These are phyloP conservation scores for Nitzschia sp. DNA, from an alignment of 108 stramenopile species.

Conservation along the genomic window DNA sequence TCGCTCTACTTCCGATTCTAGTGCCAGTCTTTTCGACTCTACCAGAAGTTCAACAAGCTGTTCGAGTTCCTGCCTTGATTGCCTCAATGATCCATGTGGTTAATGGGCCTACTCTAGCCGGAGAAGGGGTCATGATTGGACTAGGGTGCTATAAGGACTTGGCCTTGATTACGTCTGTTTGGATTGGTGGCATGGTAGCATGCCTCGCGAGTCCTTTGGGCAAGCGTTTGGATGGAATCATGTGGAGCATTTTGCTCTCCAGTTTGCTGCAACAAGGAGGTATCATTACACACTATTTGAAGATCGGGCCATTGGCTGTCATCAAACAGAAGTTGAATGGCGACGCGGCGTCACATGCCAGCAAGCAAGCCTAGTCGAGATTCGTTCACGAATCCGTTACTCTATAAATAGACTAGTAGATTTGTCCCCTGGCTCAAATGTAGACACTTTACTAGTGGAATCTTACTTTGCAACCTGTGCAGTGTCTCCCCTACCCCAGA, in stretches of 20 bases:
- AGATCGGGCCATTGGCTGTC: constrained; percentile 58
- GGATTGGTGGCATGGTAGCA: constrained; percentile 54
- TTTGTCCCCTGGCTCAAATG: too few relatives aligned
- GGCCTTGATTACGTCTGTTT: constrained; percentile 56
- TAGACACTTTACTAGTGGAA: too few relatives aligned
- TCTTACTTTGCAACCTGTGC: too few relatives aligned
- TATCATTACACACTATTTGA: constrained; percentile 65
- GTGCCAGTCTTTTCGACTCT: constrained; percentile 76
- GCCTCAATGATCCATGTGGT: constrained; percentile 68
- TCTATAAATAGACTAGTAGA: too few relatives aligned
- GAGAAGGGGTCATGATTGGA: constrained; percentile 82
- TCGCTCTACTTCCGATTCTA: constrained; percentile 50
- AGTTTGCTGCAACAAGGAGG: constrained; percentile 58
- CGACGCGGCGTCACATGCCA: too few relatives aligned
- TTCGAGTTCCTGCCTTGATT: constrained; percentile 62
- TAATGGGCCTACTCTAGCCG: constrained; percentile 77
- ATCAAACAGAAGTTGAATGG: constrained; percentile 18
- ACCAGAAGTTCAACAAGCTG: constrained; percentile 71
- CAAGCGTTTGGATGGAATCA: constrained; percentile 64
- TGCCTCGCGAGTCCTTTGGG: constrained; percentile 62
- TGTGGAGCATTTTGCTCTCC: constrained; percentile 62
- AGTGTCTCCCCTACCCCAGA: too few relatives aligned
- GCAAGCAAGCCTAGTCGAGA: too few relatives aligned
- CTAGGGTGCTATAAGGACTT: constrained; percentile 60
- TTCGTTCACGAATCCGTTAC: too few relatives aligned